A percentile compares a stretch with the other conserved stretches of the same genome.
These are phyloP conservation scores for Darksidea phi DNA, from an alignment of 495 filamentous ascomycete species.

Conservation along the genomic window DNA sequence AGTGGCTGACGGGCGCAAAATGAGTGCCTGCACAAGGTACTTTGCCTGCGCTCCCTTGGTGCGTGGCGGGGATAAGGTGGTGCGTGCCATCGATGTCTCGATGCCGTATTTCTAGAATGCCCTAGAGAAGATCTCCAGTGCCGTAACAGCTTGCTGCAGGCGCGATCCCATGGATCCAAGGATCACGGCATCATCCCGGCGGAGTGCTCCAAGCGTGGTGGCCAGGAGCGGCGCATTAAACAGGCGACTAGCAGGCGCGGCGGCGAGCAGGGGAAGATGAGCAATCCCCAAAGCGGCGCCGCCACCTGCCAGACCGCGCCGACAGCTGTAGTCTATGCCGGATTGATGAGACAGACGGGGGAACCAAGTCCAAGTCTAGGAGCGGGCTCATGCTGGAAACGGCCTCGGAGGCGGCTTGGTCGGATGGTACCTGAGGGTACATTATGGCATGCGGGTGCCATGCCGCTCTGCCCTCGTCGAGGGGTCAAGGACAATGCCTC, in stretches of 20 bases:
- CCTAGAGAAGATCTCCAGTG: constrained; percentile 36
- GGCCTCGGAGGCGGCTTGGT: constrained; percentile 9
- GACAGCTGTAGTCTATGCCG: constrained; percentile 12
- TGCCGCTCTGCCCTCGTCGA: constrained; percentile 11
- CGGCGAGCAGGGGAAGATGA: constrained; percentile 19
- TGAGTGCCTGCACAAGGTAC: constrained; percentile 29
- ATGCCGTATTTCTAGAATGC: constrained; percentile 39
- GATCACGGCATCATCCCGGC: no score
- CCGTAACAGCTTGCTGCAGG: constrained; percentile 36
- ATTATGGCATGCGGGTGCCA: constrained; percentile 24
- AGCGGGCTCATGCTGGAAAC: constrained; percentile 20
- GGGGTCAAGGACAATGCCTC: constrained; percentile 18
- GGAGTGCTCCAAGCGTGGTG: constrained; percentile 27
- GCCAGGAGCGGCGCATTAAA: constrained; percentile 32
- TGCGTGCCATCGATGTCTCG: constrained; percentile 14
- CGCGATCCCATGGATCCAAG: constrained; percentile 31
- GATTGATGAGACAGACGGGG: constrained; percentile 24
- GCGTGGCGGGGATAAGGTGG: constrained; percentile 2
- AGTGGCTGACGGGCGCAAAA: constrained; percentile 39
- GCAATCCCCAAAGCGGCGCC: constrained; percentile 31
- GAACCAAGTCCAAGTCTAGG: constrained; percentile 6
- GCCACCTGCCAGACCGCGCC: constrained; percentile 20
- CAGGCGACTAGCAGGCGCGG: constrained; percentile 21
- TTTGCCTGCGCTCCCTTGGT: constrained; percentile 31
- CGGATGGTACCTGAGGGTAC: constrained; percentile 5